Base-by-base conservation (phyloP, 2,329 filamentous ascomycete species). In the Fusarium fujikuroi region DNA sequence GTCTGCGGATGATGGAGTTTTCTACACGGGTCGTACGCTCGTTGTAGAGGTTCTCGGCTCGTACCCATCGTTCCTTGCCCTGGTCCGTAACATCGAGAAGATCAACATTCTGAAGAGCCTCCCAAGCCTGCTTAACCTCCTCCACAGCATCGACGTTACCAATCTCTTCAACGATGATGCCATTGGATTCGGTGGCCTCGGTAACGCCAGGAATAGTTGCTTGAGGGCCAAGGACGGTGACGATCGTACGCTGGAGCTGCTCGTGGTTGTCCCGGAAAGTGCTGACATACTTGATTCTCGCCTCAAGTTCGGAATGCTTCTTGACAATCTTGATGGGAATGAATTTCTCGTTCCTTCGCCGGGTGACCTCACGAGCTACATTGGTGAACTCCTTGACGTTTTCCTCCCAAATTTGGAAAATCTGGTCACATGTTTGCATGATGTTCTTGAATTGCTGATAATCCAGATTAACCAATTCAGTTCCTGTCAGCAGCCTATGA, bases 341-440 rank as follows among this genome's bases (percentile, higher is more conserved):
- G 81, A 99, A 99, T 81, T 97, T 97, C 82, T 98, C 97, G 79
- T 97, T 97, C 76, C 96, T 91, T 76, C 95, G 92, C 73, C 95
- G 90, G 7, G 94, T 98, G 11, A 97, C 95, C 79, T 99, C 97
- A 83, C 96, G 93, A 39, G 96, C 95, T 72, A 98, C 94, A 76
- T 98, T 97, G 21, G 95, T 98, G 80, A 99, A 99, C 77, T 98
- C 96, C 81, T 98, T 98, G 80, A 97, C 89, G 77, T 95, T 95
- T 61, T 97, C 95, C 76, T 99, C 96, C 96, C 96, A 99, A 15
- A 92, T 92, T 44, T 89, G 89, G 88, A 97, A 99, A 69, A 99
- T 95, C 23, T 90, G 89, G 64, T 95, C 93, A 28, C 95, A 93
- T 23, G 92, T 92, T 67, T 89, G 90, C 91, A 98, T 97, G 70